These are phyloP conservation scores for Pestalotiopsis fici DNA, from an alignment of 2,329 filamentous ascomycete genomes.

Conservation along the genomic window DNA sequence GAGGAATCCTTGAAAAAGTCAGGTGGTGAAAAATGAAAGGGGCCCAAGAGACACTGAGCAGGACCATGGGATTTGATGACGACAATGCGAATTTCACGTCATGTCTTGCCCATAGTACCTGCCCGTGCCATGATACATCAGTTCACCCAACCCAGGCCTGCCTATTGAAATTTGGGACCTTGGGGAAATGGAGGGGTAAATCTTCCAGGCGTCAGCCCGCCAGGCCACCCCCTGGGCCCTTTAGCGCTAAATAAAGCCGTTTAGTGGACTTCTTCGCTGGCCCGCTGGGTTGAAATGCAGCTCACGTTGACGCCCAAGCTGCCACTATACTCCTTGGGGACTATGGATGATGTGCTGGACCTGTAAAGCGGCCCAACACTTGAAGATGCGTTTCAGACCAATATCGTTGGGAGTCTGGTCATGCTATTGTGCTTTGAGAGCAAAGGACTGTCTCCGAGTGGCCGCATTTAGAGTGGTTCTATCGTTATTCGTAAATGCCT, in stretches of 20 bases:
- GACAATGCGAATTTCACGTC: not conserved
- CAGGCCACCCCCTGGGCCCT: not conserved
- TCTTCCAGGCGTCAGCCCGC: not conserved
- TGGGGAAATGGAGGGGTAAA: not conserved
- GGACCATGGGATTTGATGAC: conserved; percentile 5
- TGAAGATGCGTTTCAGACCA: not conserved
- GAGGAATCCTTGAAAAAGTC: not conserved
- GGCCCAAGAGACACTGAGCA: not conserved
- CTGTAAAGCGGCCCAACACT: not conserved
- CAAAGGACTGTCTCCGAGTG: not conserved
- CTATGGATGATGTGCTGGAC: not conserved
- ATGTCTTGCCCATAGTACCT: not conserved
- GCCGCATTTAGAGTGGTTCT: too few species aligned
- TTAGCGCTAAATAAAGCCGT: not conserved
- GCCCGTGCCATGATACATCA: not conserved
- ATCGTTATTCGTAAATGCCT: too few species aligned
- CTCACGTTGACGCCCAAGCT: conserved; percentile 6
- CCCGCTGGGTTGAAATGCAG: conserved; percentile 7
- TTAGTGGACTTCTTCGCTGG: not conserved
- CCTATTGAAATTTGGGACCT: not conserved
- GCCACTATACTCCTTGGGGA: not conserved
- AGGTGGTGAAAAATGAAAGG: not conserved
- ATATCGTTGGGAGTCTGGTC: not conserved
- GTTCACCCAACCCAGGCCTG: too few species aligned
- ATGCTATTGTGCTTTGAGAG: not conserved